Percentiles rank a stretch among this genome's conserved stretches.
Conservation (phyloP, 352 stramenopile genomes). For the Globisporangium mamillatum region DNA sequence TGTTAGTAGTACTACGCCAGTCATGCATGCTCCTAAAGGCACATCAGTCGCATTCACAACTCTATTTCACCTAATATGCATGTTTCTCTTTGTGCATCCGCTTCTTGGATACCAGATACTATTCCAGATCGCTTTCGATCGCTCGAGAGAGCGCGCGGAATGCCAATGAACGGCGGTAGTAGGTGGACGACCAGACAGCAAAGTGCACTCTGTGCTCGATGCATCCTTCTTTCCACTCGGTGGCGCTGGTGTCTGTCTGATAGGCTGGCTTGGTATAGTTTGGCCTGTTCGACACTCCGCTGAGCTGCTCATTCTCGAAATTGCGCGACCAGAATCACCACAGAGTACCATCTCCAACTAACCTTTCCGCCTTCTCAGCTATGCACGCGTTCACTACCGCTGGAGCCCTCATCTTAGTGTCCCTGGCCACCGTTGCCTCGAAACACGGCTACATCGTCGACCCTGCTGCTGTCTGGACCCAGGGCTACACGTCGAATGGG, state of each 20-base stretch:
- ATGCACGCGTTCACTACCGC: slow-evolving; percentile 14
- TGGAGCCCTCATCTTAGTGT: slow-evolving; percentile 8
- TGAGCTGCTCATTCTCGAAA: slow-evolving; percentile 10
- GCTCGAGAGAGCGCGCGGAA: background rate
- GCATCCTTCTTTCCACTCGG: background rate
- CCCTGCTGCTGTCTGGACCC: slow-evolving; percentile 29
- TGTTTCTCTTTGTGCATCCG: background rate
- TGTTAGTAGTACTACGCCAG: no score
- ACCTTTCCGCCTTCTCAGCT: background rate
- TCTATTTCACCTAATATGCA: background rate
- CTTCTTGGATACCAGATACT: background rate
- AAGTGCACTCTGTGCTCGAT: background rate
- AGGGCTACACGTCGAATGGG: slow-evolving; percentile 28
- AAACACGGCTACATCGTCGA: slow-evolving; percentile 42
- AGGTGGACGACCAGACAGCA: background rate
- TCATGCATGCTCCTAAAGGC: no score
- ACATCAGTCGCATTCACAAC: no score
- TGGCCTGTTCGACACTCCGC: background rate
- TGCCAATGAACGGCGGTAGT: background rate
- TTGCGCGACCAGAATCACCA: background rate
- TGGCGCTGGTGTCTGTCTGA: background rate
- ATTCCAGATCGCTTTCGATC: background rate
- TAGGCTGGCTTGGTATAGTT: background rate
- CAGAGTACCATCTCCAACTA: background rate
- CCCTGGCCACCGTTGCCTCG: slow-evolving; percentile 13